Evolutionary conservation across 2,329 filamentous ascomycete species (phyloP).

Genomic region (Seiridium unicorne): DNA sequence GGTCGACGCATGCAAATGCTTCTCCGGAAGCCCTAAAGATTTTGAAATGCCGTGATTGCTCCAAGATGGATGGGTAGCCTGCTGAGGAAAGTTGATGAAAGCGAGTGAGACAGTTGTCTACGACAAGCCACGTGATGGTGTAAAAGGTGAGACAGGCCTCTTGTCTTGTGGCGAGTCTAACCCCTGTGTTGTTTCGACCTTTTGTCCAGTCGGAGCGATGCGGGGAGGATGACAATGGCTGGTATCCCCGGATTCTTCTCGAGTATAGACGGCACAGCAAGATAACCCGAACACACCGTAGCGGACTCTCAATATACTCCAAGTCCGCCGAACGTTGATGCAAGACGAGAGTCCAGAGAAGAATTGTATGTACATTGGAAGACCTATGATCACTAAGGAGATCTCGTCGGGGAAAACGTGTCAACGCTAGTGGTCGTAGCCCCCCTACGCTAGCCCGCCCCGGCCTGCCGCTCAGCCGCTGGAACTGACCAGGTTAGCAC

Average conservation of each 20-base stretch:
- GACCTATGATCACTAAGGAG: neutral
- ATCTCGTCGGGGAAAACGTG: neutral
- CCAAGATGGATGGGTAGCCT: neutral
- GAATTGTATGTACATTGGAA: too few species aligned
- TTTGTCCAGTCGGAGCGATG: too few species aligned
- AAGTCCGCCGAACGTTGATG: too few species aligned
- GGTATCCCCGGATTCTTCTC: too few species aligned
- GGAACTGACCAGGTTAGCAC: neutral
- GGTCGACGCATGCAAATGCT: neutral
- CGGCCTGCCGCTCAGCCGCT: neutral
- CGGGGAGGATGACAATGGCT: too few species aligned
- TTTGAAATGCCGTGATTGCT: too few species aligned
- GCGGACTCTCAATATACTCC: too few species aligned
- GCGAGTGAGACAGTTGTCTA: neutral
- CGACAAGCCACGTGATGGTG: conserved; percentile 2
- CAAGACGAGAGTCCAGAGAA: too few species aligned
- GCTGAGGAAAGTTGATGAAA: neutral
- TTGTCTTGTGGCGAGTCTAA: neutral
- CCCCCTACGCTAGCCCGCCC: neutral
- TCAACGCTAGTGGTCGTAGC: neutral
- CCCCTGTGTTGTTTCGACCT: too few species aligned
- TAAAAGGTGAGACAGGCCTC: neutral
- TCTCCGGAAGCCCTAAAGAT: neutral
- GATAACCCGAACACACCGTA: too few species aligned
- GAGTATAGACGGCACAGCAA: too few species aligned